These are phyloP conservation scores for Populus alba DNA, from an alignment of 345 rosid genomes.

Conservation along the genomic window DNA sequence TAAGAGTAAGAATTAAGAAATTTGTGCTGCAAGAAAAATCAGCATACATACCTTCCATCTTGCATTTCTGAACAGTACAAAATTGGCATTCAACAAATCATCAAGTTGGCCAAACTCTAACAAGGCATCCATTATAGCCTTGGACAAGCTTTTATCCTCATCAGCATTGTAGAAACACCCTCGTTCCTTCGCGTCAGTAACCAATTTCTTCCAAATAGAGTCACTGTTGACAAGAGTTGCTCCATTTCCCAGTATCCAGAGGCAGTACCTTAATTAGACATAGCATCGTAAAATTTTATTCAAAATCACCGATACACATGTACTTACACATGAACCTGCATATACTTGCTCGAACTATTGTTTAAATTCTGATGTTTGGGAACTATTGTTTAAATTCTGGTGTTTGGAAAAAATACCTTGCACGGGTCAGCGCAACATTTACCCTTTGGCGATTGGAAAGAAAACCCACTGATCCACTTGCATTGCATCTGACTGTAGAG, in stretches of 20 bases:
- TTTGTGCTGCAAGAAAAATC: neutral
- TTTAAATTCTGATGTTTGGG: neutral
- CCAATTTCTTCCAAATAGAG: conserved; percentile 35
- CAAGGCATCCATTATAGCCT: conserved; percentile 27
- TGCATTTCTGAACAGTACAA: conserved; percentile 30
- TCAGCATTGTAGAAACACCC: conserved; percentile 38
- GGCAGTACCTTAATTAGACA: conserved; percentile 32
- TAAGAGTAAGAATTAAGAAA: neutral
- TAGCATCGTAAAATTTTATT: neutral
- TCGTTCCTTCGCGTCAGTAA: conserved; percentile 38
- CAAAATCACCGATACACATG: neutral
- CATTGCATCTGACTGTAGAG: conserved; percentile 49
- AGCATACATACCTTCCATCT: conserved; percentile 41
- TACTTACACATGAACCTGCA: neutral
- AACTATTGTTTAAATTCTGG: neutral
- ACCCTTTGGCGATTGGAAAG: conserved; percentile 17
- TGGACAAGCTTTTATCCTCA: conserved; percentile 35
- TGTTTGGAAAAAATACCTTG: conserved; percentile 29
- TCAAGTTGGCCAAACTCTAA: conserved; percentile 36
- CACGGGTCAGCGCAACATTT: conserved; percentile 14
- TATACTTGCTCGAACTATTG: neutral
- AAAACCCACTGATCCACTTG: conserved; percentile 38
- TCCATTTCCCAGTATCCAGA: conserved; percentile 51
- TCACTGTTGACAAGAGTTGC: conserved; percentile 27
- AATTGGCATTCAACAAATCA: conserved; percentile 27